Base-by-base conservation (phyloP, 805 yeast species). In the Candida maris region DNA sequence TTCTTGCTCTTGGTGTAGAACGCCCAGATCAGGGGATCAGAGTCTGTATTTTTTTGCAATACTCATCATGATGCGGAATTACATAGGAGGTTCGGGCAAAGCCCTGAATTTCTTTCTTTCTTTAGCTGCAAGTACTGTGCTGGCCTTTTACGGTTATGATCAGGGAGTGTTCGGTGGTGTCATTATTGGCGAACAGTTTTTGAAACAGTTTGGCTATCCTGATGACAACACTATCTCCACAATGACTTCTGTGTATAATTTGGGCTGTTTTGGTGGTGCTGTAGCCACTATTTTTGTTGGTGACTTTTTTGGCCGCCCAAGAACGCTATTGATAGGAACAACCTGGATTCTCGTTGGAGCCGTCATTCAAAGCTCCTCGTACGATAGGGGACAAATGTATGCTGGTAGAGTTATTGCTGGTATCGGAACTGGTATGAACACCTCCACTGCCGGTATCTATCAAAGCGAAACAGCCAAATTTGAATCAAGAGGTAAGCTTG, bases 111-210 rank as follows among this genome's bases (percentile, higher is more conserved):
- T 37, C 31, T 37, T 26, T 27, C 40, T 39, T 19, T 30, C 44
- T 10, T 18, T 40, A 8, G 34, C 44, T 3, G 38, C 40, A 13
- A 34, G 44, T 25, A 36, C 41, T 10, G 41, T 40, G 19, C 23
- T 40, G 13, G 38, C 41, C 6, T 40, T 36, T 19, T 39, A 65
- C 37, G 72, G 72, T 18, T 65, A 64, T 40, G 72, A 67, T 44
- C 71, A 66, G 41, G 72, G 71, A 30, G 59, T 67, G 40, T 65
- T 67, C 67, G 60, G 57, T 17, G 64, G 64, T 17, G 61, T 61
- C 24, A 57, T 57, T 36, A 46, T 48, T 35, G 48, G 62, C 4
- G 54, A 61, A 7, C 56, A 54, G 41, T 58, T 54, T 40, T 51
- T 57, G 19, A 34, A 34, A 8, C 49, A 44, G 17, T 47, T 53